These are phyloP conservation scores for Trypethelium eluteriae DNA, from an alignment of 495 filamentous ascomycete genomes.

Conservation along the genomic window DNA sequence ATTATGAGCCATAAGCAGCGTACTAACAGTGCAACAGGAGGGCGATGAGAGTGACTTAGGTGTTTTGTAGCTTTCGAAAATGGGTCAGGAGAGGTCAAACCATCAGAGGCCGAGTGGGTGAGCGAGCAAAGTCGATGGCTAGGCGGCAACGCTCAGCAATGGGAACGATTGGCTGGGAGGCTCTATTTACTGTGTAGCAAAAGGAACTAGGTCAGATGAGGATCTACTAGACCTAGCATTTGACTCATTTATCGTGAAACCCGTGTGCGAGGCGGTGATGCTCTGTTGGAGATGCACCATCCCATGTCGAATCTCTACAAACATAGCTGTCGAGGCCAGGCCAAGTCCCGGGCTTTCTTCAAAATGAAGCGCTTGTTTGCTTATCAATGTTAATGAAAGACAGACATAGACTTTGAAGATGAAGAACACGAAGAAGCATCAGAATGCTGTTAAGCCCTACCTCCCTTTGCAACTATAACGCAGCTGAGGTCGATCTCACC, in stretches of 20 bases:
- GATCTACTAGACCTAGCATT: not conserved
- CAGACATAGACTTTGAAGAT: too few species aligned
- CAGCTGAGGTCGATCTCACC: too few species aligned
- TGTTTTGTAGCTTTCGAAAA: not conserved
- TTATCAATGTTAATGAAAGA: too few species aligned
- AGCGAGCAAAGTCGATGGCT: not conserved
- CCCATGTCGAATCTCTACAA: not conserved
- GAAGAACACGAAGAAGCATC: too few species aligned
- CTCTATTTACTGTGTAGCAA: not conserved
- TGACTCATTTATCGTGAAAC: not conserved
- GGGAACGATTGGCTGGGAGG: not conserved
- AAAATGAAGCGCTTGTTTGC: not conserved
- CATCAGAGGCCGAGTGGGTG: not conserved
- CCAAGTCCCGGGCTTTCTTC: not conserved
- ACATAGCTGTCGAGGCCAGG: not conserved
- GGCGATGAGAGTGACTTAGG: not conserved
- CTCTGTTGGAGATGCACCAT: not conserved
- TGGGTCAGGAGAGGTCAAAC: not conserved
- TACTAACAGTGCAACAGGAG: not conserved
- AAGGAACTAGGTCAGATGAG: not conserved
- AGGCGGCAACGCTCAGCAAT: not conserved
- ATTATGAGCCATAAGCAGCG: not conserved
- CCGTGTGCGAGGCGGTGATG: not conserved
- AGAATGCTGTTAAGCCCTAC: too few species aligned
- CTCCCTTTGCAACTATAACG: too few species aligned